Conservation (phyloP, 345 rosid genomes). For the Euphorbia pulcherrima region DNA sequence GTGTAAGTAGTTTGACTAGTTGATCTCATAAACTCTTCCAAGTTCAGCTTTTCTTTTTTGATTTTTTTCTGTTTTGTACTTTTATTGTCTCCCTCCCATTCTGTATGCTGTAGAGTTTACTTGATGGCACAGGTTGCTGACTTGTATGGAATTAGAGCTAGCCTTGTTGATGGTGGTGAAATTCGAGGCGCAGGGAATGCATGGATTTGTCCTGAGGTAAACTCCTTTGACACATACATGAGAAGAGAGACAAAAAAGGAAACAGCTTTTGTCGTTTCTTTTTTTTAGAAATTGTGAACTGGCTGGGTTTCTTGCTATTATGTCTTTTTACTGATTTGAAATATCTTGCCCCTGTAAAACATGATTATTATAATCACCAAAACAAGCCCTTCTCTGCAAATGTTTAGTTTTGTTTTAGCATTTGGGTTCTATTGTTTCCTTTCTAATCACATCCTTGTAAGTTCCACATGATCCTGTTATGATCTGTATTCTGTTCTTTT, state of each 20-base stretch:
- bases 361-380: neutral
- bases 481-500: conserved; percentile 17
- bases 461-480: neutral
- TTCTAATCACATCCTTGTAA: neutral
- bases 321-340: neutral
- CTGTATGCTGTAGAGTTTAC: neutral
- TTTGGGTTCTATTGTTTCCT: neutral
- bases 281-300: conserved; percentile 1
- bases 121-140: conserved; percentile 69
- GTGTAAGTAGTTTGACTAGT: conserved; percentile 54
- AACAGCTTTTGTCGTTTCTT: neutral
- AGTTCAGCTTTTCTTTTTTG: neutral
- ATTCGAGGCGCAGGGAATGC: conserved; percentile 99
- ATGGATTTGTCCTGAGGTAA: conserved; percentile 98
- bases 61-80: too few species aligned
- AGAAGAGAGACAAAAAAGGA: neutral
- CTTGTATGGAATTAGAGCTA: conserved; percentile 95
- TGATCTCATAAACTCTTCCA: conserved; percentile 6
- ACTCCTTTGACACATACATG: conserved; percentile 2
- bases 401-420: neutral
- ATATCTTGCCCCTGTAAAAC: neutral
- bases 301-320: neutral
- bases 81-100: neutral
- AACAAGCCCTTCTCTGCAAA: neutral
- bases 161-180: conserved; percentile 98